Base-by-base conservation (phyloP, 805 yeast species). In the Clavispora fructus region DNA sequence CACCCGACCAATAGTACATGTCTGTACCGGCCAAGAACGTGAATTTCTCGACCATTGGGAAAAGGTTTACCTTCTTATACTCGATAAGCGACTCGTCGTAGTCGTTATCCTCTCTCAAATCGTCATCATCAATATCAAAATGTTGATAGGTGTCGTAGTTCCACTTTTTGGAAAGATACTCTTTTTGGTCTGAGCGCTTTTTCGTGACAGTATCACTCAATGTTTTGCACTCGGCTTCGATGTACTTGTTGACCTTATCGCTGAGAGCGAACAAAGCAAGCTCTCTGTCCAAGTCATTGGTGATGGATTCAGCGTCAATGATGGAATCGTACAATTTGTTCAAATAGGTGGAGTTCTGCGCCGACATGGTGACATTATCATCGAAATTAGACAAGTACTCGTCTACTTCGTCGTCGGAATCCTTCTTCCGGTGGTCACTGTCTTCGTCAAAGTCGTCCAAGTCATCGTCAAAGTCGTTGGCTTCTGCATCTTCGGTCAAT, bases 1-100 rank as follows among this genome's bases (percentile, higher is more conserved):
- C 96, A 4, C 96, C 94, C 2, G 97, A 88, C 99, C 99, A 92
- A 65, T 91, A 90, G 55, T 86, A 84, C 73, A 90, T 81, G 55
- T 91, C 97, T 38, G 83, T 79, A 4, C 88, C 80, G 54, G 85
- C 79, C 40, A 74, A 68, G 44, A 77, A 73, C 0, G 98, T 92
- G 62, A 88, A 92, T 63, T 87, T 83, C 64, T 92, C 99, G 33
- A 92, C 97, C 54, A 92, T 67, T 9, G 96, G 96, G 68, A 94
- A 92, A 26, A 92, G 68, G 61, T 92, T 89, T 27, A 83, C 67
- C 44, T 67, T 65, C 45, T 74, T 72, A 51, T 71, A 75, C 23
- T 79, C 78, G 26, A 71, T 65, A 39, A 71, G 61, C 1, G 75
- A 66, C 40, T 66, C 68, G 45, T 71, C 77, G 35, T 59, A 65